Percentiles rank a stretch among this genome's conserved stretches.
Conservation (phyloP, 2,329 filamentous ascomycete species). For the Trichoderma guizhouense region DNA sequence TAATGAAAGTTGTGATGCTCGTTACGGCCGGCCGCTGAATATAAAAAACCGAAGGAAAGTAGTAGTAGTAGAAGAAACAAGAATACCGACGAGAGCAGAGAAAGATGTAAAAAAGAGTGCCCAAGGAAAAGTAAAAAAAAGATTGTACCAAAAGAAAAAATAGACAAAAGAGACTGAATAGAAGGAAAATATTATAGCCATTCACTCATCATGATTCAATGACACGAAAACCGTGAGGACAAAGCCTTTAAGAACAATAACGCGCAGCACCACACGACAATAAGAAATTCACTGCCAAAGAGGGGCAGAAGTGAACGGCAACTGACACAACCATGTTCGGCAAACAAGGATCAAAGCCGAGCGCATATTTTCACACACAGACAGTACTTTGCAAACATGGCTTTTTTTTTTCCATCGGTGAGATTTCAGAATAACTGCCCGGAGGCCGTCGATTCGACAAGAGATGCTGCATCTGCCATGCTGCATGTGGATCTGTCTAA, state of each 20-base stretch:
- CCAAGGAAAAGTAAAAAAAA: not conserved
- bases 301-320: not conserved
- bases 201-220: not conserved
- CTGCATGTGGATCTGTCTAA: not conserved
- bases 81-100: not conserved
- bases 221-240: not conserved
- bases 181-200: not conserved
- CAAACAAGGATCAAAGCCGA: not conserved
- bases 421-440: not conserved
- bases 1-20: not conserved
- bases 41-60: not conserved
- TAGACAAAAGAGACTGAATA: not conserved
- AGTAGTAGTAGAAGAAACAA: not conserved
- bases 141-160: not conserved
- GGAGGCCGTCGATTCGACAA: conserved; percentile 12
- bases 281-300: not conserved
- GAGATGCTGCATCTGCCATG: not conserved
- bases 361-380: not conserved
- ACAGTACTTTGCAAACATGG: not conserved
- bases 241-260: conserved; percentile 9
- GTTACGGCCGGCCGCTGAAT: conserved; percentile 19
- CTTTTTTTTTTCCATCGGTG: not conserved
- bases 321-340: not conserved
- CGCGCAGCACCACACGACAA: not conserved
- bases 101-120: not conserved